Conservation (phyloP, 2,329 filamentous ascomycete genomes). For the Colletotrichum eleusines region DNA sequence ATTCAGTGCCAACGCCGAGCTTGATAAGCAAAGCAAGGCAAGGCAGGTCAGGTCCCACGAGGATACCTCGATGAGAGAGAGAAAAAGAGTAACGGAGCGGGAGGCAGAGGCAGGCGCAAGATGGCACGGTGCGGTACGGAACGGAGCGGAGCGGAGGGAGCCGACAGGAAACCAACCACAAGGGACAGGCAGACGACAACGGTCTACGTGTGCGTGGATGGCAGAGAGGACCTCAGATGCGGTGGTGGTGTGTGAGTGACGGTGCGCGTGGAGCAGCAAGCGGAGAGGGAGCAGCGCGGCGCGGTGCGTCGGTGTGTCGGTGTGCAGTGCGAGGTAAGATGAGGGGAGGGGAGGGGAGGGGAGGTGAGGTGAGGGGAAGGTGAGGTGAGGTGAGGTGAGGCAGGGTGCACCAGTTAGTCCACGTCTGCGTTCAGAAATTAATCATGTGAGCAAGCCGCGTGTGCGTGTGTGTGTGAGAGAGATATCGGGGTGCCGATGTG, state of each 20-base stretch:
- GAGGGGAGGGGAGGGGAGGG: not conserved
- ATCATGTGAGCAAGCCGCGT: not conserved
- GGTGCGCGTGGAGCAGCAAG: constrained; percentile 39
- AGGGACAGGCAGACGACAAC: constrained; percentile 2
- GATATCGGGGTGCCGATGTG: constrained; percentile 15
- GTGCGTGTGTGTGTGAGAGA: constrained; percentile 5
- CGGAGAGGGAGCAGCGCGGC: constrained; percentile 10
- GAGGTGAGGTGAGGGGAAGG: not conserved
- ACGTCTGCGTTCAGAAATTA: constrained; percentile 6
- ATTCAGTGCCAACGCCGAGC: constrained; percentile 30
- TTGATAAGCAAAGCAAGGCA: constrained; percentile 7
- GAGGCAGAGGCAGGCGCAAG: constrained; percentile 8
- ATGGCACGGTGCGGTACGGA: constrained; percentile 4
- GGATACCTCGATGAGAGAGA: constrained; percentile 13
- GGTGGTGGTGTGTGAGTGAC: constrained; percentile 18
- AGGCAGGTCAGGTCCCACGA: constrained; percentile 17
- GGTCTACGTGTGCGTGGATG: constrained; percentile 10
- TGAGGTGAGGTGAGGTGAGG: not conserved
- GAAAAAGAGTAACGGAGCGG: not conserved
- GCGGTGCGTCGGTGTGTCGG: constrained; percentile 1
- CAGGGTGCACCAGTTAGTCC: constrained; percentile 7
- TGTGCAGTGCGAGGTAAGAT: constrained; percentile 9
- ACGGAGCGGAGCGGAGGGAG: constrained; percentile 13
- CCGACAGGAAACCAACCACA: constrained; percentile 19
- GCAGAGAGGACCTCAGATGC: constrained; percentile 21